Conservation (phyloP, 768 basidiomycete genomes). For the Pleurotus eryngii region DNA sequence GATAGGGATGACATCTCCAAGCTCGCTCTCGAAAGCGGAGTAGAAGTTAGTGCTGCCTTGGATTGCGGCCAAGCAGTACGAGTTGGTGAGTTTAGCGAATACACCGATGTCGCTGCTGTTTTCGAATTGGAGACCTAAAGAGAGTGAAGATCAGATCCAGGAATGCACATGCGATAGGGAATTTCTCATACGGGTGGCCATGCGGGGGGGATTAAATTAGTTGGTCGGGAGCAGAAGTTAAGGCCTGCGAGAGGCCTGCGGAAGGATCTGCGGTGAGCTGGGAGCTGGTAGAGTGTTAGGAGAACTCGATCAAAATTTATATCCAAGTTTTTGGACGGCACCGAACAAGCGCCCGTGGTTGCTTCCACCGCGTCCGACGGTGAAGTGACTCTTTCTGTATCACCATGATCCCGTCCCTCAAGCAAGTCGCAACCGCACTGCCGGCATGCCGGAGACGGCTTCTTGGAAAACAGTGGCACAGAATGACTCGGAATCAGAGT, state of each 20-base stretch:
- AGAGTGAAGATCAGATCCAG: conserved; percentile 3
- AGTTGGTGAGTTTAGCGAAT: conserved; percentile 96
- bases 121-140: conserved; percentile 86
- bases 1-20: conserved; percentile 90
- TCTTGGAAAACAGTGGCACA: too few species aligned
- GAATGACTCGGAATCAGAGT: conserved; percentile 2
- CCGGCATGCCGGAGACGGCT: too few species aligned
- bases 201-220: conserved; percentile 16
- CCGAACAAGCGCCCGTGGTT: too few species aligned
- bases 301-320: background rate
- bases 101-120: conserved; percentile 96
- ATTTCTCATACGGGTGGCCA: conserved; percentile 46
- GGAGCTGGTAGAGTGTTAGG: background rate
- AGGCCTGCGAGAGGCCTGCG: background rate
- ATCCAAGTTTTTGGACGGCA: conserved; percentile 1
- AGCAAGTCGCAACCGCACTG: too few species aligned
- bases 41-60: conserved; percentile 97
- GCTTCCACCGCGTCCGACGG: too few species aligned
- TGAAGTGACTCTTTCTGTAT: too few species aligned
- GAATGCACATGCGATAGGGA: background rate
- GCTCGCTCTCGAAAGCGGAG: conserved; percentile 94
- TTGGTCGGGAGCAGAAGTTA: background rate
- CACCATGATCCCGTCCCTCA: too few species aligned
- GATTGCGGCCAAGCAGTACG: conserved; percentile 92
- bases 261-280: too few species aligned